Percentiles rank a stretch among this genome's conserved stretches.
These are phyloP conservation scores for Mollisiaceae sp. DNA, from an alignment of 2,329 filamentous ascomycete species.

Conservation along the genomic window DNA sequence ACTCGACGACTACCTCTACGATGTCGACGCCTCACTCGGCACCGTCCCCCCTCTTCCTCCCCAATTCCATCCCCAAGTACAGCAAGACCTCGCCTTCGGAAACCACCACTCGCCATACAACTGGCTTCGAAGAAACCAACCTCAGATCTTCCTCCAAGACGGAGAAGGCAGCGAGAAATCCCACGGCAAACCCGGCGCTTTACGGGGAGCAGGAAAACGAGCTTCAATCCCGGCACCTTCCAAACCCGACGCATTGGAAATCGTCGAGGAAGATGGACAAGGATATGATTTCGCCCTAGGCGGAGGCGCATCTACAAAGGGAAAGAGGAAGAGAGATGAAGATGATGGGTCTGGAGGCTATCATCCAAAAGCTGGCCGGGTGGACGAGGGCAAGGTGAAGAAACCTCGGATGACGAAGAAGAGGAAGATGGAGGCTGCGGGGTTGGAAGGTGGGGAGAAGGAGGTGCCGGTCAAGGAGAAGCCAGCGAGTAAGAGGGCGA, in stretches of 20 bases:
- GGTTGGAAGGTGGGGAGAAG: background rate
- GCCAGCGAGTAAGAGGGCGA: slow-evolving; percentile 48
- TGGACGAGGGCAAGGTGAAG: slow-evolving; percentile 35
- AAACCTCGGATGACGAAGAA: slow-evolving; percentile 36
- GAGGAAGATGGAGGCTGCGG: slow-evolving; percentile 34
- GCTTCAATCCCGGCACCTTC: slow-evolving; percentile 41
- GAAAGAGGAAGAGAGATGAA: slow-evolving; percentile 52
- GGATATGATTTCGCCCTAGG: slow-evolving; percentile 41
- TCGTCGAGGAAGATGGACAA: slow-evolving; percentile 45
- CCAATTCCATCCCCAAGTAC: slow-evolving; percentile 45
- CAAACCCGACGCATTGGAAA: slow-evolving; percentile 41
- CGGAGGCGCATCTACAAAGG: slow-evolving; percentile 17
- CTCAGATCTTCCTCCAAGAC: slow-evolving; percentile 79
- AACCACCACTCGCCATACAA: slow-evolving; percentile 95
- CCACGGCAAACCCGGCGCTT: slow-evolving; percentile 44
- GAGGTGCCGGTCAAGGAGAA: slow-evolving; percentile 22
- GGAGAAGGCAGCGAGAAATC: slow-evolving; percentile 49
- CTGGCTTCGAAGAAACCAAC: slow-evolving; percentile 86
- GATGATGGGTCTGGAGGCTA: slow-evolving; percentile 60
- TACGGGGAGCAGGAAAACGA: slow-evolving; percentile 44
- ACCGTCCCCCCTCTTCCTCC: slow-evolving; percentile 38
- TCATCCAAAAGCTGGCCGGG: slow-evolving; percentile 58
- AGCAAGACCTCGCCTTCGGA: slow-evolving; percentile 60
- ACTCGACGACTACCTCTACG: slow-evolving; percentile 74
- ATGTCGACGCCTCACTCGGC: slow-evolving; percentile 52